These are phyloP conservation scores for Podospora didyma DNA, from an alignment of 495 filamentous ascomycete genomes.

Conservation along the genomic window DNA sequence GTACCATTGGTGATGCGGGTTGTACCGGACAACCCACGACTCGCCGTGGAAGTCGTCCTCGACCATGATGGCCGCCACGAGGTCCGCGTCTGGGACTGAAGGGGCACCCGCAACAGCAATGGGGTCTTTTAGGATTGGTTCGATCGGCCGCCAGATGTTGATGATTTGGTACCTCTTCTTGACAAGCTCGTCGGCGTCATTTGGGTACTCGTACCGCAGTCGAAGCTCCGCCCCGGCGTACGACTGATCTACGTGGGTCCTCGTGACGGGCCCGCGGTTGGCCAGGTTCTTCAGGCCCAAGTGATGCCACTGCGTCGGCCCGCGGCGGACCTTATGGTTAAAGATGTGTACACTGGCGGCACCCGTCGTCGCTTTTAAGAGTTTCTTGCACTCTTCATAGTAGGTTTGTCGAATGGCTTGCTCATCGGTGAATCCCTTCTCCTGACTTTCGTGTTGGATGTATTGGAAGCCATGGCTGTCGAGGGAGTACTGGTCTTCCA, in stretches of 20 bases:
- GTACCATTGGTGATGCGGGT: conserved; percentile 59
- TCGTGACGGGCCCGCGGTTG: conserved; percentile 58
- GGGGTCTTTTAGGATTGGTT: conserved; percentile 55
- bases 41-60: conserved; percentile 66
- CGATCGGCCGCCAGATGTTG: conserved; percentile 70
- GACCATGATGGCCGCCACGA: conserved; percentile 63
- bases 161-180: conserved; percentile 65
- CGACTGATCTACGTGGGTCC: conserved; percentile 70
- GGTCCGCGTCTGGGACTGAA: conserved; percentile 58
- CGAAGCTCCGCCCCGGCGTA: conserved; percentile 55
- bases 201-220: conserved; percentile 53
- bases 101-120: conserved; percentile 57
- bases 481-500: conserved; percentile 32
- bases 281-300: conserved; percentile 27
- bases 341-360: conserved; percentile 62
- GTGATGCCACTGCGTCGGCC: conserved; percentile 35
- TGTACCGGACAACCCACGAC: conserved; percentile 63
- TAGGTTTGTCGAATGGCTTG: conserved; percentile 55
- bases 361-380: conserved; percentile 61
- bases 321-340: conserved; percentile 68
- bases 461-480: conserved; percentile 40
- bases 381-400: conserved; percentile 57
- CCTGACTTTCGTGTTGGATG: conserved; percentile 24
- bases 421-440: conserved; percentile 59
- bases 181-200: conserved; percentile 54